Conservation (phyloP, 257 asterid species). For the Fraxinus anomala region DNA sequence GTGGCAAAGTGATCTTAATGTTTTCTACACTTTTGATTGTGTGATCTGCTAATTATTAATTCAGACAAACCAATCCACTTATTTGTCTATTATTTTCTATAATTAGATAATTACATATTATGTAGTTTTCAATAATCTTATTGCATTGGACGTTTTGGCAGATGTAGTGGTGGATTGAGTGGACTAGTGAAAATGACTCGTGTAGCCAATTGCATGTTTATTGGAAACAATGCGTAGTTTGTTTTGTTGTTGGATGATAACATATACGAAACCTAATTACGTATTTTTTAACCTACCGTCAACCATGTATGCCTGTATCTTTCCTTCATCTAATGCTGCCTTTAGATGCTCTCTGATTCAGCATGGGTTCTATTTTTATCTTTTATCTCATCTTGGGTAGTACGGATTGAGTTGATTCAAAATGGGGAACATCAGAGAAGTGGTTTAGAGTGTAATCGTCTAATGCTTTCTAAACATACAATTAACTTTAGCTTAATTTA, state of each 20-base stretch:
- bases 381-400: background rate
- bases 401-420: background rate
- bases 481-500: constrained; percentile 1
- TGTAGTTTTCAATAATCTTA: background rate
- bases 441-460: background rate
- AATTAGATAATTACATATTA: constrained; percentile 9
- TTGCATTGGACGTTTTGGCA: background rate
- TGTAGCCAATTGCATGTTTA: background rate
- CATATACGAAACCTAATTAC: background rate
- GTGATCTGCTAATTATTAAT: constrained; percentile 7
- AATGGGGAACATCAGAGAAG: background rate
- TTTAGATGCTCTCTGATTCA: constrained; percentile 8
- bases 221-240: background rate
- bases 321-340: constrained; percentile 20
- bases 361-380: background rate
- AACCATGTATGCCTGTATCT: constrained; percentile 8
- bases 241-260: background rate
- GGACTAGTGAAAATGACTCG: background rate
- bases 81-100: background rate
- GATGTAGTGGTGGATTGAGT: background rate
- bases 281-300: background rate
- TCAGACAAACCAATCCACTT: constrained; percentile 2
- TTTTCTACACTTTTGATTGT: background rate
- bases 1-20: background rate
- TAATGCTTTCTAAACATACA: constrained; percentile 16